Percentiles rank a stretch among this genome's conserved stretches.
These are phyloP conservation scores for Mortierella alpina DNA, from an alignment of 192 early-diverging fungal genomes.

Conservation along the genomic window DNA sequence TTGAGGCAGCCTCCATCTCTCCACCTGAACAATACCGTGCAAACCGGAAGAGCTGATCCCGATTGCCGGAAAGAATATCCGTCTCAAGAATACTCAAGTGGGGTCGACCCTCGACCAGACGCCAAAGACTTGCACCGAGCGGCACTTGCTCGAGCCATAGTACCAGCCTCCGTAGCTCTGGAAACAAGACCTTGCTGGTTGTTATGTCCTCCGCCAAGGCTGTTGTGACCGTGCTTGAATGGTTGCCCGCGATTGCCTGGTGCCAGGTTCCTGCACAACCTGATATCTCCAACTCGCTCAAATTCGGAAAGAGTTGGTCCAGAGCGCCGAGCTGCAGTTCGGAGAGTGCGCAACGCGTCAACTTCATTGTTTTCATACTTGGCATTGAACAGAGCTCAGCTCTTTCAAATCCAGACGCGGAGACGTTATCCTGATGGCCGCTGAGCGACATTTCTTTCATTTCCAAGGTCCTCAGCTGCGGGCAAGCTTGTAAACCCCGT, in stretches of 20 bases:
- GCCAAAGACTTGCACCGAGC: not conserved
- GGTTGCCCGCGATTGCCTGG: not conserved
- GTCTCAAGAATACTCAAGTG: constrained; percentile 12
- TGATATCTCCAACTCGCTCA: not conserved
- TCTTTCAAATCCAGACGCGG: too few relatives aligned
- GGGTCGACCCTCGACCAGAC: constrained; percentile 12
- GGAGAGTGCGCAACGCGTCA: not conserved
- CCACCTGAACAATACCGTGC: constrained; percentile 16
- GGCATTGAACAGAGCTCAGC: not conserved
- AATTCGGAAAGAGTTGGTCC: constrained; percentile 2
- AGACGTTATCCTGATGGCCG: too few relatives aligned
- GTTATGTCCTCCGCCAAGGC: not conserved
- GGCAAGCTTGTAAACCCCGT: too few relatives aligned
- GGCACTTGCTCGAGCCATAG: constrained; percentile 16
- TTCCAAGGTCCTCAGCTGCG: too few relatives aligned
- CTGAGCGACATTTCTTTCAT: too few relatives aligned
- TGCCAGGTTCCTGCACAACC: not conserved
- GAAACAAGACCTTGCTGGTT: not conserved
- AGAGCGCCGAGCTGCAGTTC: not conserved
- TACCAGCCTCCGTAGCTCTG: constrained; percentile 15
- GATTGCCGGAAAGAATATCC: constrained; percentile 3
- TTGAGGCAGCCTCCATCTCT: not conserved
- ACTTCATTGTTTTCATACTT: not conserved
- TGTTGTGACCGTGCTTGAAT: not conserved
- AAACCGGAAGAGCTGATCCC: constrained; percentile 6